A percentile compares a stretch with the other conserved stretches of the same genome.
These are phyloP conservation scores for Myriosclerotinia scirpicola DNA, from an alignment of 2,329 filamentous ascomycete genomes.

Conservation along the genomic window DNA sequence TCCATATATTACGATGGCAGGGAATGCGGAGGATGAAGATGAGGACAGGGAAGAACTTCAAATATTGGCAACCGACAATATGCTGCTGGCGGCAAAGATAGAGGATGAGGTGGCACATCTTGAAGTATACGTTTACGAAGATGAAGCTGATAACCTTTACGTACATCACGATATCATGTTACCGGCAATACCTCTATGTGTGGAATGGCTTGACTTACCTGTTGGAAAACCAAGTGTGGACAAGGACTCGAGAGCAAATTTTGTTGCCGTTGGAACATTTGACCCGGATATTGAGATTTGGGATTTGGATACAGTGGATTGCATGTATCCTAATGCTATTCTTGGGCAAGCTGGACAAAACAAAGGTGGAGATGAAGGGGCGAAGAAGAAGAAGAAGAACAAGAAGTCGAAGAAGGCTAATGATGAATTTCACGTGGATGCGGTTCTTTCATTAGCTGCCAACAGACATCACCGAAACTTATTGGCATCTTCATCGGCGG, in stretches of 20 bases:
- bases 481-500: slow-evolving; percentile 89
- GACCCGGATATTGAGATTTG: slow-evolving; percentile 98
- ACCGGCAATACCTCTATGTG: slow-evolving; percentile 88
- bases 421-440: slow-evolving; percentile 89
- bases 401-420: slow-evolving; percentile 89
- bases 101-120: slow-evolving; percentile 97
- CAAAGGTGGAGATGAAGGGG: slow-evolving; percentile 50
- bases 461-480: slow-evolving; percentile 94
- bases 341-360: slow-evolving; percentile 68
- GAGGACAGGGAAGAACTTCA: slow-evolving; percentile 93
- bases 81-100: slow-evolving; percentile 87
- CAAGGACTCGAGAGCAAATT: slow-evolving; percentile 75
- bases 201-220: slow-evolving; percentile 95
- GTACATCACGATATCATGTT: slow-evolving; percentile 99
- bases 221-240: slow-evolving; percentile 68
- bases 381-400: slow-evolving; percentile 76
- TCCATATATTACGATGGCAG: slow-evolving; percentile 89
- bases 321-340: slow-evolving; percentile 97
- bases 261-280: slow-evolving; percentile 93
- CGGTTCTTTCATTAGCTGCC: slow-evolving; percentile 84
- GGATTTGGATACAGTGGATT: slow-evolving; percentile 94
- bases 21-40: slow-evolving; percentile 57
- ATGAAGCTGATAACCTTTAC: slow-evolving; percentile 92
- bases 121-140: slow-evolving; percentile 97
- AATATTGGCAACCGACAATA: slow-evolving; percentile 87